Conservation (phyloP, 768 basidiomycete species). For the Mycena amicta region DNA sequence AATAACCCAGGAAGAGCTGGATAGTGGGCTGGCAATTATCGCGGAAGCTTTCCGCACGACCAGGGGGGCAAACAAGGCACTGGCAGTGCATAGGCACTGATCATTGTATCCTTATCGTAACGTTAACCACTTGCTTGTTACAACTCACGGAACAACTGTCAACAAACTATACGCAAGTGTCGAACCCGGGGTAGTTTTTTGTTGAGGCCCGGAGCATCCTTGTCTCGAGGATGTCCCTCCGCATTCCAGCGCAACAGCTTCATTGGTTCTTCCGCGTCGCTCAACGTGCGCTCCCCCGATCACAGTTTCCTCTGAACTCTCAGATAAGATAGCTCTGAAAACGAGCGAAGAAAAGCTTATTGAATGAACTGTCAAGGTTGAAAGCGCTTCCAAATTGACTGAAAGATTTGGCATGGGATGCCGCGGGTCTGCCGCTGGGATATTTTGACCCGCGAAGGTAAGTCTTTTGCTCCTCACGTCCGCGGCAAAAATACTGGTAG, state of each 20-base stretch:
- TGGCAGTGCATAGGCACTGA: constrained; percentile 8
- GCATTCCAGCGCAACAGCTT: background rate
- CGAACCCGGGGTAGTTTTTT: background rate
- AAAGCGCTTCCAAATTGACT: background rate
- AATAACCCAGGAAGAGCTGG: constrained; percentile 20
- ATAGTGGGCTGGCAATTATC: constrained; percentile 23
- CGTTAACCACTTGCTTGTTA: background rate
- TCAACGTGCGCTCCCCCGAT: background rate
- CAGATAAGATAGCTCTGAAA: background rate
- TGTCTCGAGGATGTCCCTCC: background rate
- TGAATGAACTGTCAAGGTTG: background rate
- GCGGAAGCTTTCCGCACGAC: constrained; percentile 22
- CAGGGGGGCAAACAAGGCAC: constrained; percentile 10
- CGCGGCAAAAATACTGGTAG: too few relatives aligned
- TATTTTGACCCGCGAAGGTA: too few relatives aligned
- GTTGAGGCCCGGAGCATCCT: background rate
- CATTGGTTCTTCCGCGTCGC: background rate
- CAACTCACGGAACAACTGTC: background rate
- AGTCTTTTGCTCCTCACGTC: too few relatives aligned
- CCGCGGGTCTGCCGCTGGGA: background rate
- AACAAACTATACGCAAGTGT: background rate
- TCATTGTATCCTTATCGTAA: background rate
- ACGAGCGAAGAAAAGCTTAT: background rate
- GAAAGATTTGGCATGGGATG: background rate
- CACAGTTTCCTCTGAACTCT: background rate